Base-by-base conservation (phyloP, 1,284 basidiomycete species). In the Ceratobasidium sp. region DNA sequence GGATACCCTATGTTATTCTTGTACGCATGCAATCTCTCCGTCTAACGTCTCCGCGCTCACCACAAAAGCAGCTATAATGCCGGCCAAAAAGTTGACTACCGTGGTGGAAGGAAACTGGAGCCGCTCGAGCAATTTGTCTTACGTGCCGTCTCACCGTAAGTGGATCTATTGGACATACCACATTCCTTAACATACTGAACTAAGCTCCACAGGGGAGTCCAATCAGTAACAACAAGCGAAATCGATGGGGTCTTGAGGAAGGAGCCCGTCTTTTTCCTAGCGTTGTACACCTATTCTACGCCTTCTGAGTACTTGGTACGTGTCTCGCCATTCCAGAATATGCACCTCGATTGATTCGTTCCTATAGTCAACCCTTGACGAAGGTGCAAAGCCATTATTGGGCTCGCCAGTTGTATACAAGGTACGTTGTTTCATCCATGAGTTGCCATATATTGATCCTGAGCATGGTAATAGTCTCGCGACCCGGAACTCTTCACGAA, bases 1-100 rank as follows among this genome's bases (percentile, higher is more conserved):
- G 93, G 92, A 3, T 98, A 91, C 81, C 95, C 96, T 0, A 93
- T 90, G 64, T 82, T 97, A 43, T 82, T 88, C 54, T 91, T 91
- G 83, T 93, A 86, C 57, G 85, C 82, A 4, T 79, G 76, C 7
- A 76, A 82, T 14, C 41, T 30, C 23, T 69, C 32, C 2, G 21
- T 26, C 18, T 18, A 55, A 41, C 26, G 28, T 30, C 85, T 82
- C 5, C 79, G 79, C 16, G 16, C 63, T 74, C 23, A 58, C 46
- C 26, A 16, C 2, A 16, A 21, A 14, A 6, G 6, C 74, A 85
- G 84, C 72, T 83, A 82, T 74, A 78, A 82, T 46, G 78, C 82
- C 41, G 84, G 82, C 4, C 80, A 81, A 1, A 87, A 84, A 78
- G 87, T 87, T 2, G 93, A 94, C 75, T 96, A 94, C 78, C 86